Evolutionary conservation across 768 basidiomycete species (phyloP), one percentile per base, ranked within the genome.

Genomic region (Mycena rebaudengoi): DNA sequence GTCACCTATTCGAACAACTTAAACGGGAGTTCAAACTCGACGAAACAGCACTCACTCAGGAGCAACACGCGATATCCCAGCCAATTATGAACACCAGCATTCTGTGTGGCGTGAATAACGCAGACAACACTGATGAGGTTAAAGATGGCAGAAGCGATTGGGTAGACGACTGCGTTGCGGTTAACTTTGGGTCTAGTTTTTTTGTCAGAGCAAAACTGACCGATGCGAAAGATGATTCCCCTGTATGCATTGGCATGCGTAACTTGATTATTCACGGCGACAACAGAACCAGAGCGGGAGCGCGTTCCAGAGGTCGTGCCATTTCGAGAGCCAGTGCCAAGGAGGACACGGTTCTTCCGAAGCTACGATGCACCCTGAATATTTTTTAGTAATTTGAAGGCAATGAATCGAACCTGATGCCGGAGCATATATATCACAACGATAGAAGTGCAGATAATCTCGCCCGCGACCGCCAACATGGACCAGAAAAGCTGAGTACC

Each of bases 401-500:
- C 2, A 4, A 39, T 21, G 13, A 3, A 21, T 41, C 70, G 56
- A 53, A 75, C 73, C 52, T 76, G 69, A 49, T 70, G 66, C 18
- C 43, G 58, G 23, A 70, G 23, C 48, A 70, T 53, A 40, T 48
- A 67, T 26, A 65, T 33, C 6, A 70, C 39, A 25, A 70, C 69
- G 3, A 45, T 40, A 16, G 40, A 13, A 5, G 66, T 39, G 20
- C 54, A 33, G 4, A 52, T 13, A 18, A 70, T 39, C 45, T 70
- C 69, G 7, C 66, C 69, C 3, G 59, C 26, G 25, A 65, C 66
- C 14, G 66, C 57, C 5, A 70, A 23, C 8, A 63, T 11, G 18
- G 69, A 62, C 69, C 69, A 70, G 23, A 65, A 48, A 25, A 70
- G 48, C 35, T 70, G 69, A 13, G 69, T 70, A 5, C 66, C 48